Conservation (phyloP, 805 yeast species). For the Candida ficus region DNA sequence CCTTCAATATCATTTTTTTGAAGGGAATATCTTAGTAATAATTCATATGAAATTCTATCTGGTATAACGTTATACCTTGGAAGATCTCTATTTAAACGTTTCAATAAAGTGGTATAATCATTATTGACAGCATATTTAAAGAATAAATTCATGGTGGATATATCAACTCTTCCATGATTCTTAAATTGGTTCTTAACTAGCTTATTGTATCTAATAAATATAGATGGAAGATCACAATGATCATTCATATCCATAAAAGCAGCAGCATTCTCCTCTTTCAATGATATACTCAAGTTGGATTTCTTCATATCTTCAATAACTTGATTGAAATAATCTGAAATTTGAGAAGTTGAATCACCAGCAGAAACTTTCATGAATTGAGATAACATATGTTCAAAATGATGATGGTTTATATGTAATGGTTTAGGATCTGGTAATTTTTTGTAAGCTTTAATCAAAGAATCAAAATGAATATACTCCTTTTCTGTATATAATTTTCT, state of each 20-base stretch:
- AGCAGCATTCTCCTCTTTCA: constrained; percentile 8
- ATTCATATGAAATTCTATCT: constrained; percentile 4
- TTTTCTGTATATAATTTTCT: constrained; percentile 1
- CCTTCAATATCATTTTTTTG: not conserved
- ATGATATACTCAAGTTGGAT: constrained; percentile 2
- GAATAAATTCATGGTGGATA: constrained; percentile 7
- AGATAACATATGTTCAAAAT: constrained; percentile 6
- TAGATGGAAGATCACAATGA: not conserved
- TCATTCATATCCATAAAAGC: not conserved
- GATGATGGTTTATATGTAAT: constrained; percentile 1
- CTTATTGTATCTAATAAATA: not conserved
- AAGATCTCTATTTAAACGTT: constrained; percentile 1
- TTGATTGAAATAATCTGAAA: not conserved
- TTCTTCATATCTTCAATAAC: constrained; percentile 1
- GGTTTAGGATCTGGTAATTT: constrained; percentile 5
- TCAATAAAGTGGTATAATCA: not conserved
- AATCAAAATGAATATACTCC: constrained; percentile 2
- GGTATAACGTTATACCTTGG: not conserved
- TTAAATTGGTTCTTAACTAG: not conserved
- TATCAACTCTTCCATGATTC: not conserved
- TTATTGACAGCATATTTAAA: not conserved
- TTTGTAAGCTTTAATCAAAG: not conserved
- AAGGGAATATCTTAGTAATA: not conserved
- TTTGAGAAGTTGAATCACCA: constrained; percentile 1
- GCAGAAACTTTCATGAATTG: constrained; percentile 7